Evolutionary conservation across 768 basidiomycete genomes (phyloP).

Genomic region (Boletus pseudo-olivaceus): DNA sequence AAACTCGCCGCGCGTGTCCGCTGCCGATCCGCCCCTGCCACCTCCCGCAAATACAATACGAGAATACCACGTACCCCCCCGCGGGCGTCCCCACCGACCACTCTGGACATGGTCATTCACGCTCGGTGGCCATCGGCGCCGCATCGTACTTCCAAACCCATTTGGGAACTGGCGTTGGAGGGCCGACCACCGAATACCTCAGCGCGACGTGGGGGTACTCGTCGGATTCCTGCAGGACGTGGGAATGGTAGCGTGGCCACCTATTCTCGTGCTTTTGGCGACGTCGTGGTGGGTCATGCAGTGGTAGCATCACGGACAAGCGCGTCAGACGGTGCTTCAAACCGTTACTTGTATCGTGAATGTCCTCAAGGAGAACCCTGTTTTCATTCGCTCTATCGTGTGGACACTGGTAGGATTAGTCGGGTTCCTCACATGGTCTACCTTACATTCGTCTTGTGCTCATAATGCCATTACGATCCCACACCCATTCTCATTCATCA

Average conservation of each 20-base stretch:
- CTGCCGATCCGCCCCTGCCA: constrained; percentile 17
- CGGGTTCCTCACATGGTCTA: background rate
- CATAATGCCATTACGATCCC: background rate
- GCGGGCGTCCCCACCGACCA: constrained; percentile 13
- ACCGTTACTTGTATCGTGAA: background rate
- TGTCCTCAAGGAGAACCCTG: background rate
- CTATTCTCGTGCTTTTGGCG: constrained; percentile 30
- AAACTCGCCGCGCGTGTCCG: background rate
- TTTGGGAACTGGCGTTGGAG: constrained; percentile 9
- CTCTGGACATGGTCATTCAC: constrained; percentile 26
- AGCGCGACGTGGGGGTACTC: constrained; percentile 24
- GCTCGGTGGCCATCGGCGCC: constrained; percentile 23
- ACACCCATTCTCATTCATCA: background rate
- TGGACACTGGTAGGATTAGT: background rate
- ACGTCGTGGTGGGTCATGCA: constrained; percentile 34
- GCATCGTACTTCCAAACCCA: constrained; percentile 21
- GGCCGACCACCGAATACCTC: constrained; percentile 6
- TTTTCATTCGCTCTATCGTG: background rate
- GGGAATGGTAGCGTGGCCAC: constrained; percentile 36
- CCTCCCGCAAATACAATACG: constrained; percentile 13
- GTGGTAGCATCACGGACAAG: constrained; percentile 11
- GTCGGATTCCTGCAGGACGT: constrained; percentile 32
- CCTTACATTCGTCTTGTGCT: background rate
- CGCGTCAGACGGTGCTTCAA: background rate
- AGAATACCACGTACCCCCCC: constrained; percentile 2